Conservation (phyloP, 176 grass and related monocot species). For the Triticum urartu region DNA sequence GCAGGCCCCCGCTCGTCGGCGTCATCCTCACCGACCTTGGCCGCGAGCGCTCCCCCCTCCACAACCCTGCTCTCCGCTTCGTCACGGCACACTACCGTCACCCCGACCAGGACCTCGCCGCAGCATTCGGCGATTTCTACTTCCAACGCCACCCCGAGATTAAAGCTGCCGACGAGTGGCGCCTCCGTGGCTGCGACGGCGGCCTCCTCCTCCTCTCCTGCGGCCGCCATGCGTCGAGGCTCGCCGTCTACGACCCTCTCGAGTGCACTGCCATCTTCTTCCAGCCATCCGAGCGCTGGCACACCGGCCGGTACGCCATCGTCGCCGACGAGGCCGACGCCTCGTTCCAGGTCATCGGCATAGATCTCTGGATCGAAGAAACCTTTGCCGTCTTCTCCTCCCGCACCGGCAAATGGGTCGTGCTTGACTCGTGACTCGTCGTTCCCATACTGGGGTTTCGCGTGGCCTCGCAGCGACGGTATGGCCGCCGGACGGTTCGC, state of each 20-base stretch:
- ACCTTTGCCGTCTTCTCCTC: constrained; percentile 26
- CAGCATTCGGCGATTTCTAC: too few species aligned
- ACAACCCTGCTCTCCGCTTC: not conserved
- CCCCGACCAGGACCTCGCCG: too few species aligned
- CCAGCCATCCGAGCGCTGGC: not conserved
- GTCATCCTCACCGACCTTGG: constrained; percentile 18
- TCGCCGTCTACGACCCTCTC: constrained; percentile 31
- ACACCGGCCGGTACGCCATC: not conserved
- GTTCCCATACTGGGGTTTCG: too few species aligned
- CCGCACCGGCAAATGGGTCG: constrained; percentile 13
- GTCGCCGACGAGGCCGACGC: not conserved
- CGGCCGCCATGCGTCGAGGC: not conserved
- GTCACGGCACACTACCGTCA: too few species aligned
- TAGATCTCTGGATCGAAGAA: too few species aligned
- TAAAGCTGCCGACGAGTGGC: not conserved
- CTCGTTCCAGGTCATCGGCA: constrained; percentile 22
- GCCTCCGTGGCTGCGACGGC: not conserved
- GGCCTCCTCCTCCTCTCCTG: constrained; percentile 19
- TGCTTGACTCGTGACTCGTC: too few species aligned
- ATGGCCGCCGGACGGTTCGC: not conserved
- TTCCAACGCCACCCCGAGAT: not conserved
- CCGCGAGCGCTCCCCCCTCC: not conserved
- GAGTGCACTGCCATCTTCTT: not conserved
- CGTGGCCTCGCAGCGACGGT: too few species aligned
- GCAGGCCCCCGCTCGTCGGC: not conserved